A percentile compares a stretch with the other conserved stretches of the same genome.
Conservation (phyloP, 75 land plant species). For the Azolla pinnata region DNA sequence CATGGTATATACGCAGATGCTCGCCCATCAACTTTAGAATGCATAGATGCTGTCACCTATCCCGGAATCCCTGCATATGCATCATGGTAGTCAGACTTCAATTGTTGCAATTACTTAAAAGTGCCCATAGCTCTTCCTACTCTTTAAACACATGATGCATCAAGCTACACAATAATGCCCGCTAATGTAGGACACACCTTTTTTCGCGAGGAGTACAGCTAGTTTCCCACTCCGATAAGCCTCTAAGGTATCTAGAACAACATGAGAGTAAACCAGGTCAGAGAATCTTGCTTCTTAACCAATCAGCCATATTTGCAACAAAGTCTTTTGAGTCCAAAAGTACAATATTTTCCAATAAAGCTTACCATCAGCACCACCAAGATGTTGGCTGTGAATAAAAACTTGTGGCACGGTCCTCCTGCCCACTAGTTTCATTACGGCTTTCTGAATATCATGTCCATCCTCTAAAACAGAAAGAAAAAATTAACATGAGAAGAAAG, state of each 20-base stretch:
- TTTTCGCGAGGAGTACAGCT: slow-evolving; percentile 42
- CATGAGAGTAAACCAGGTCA: neutral
- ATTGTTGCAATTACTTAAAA: too few species aligned
- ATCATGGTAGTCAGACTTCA: too few species aligned
- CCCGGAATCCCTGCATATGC: too few species aligned
- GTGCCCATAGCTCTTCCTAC: too few species aligned
- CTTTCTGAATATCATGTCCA: slow-evolving; percentile 76
- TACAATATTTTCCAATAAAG: neutral
- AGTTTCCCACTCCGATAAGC: slow-evolving; percentile 67
- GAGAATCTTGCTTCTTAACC: too few species aligned
- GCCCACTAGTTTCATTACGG: slow-evolving; percentile 48
- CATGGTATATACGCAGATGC: too few species aligned
- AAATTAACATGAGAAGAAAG: too few species aligned
- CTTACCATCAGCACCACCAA: slow-evolving; percentile 98
- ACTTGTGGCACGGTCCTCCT: slow-evolving; percentile 99
- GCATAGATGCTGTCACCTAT: too few species aligned
- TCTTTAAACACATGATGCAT: too few species aligned
- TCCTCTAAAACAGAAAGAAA: slow-evolving; percentile 51
- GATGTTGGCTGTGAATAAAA: slow-evolving; percentile 78
- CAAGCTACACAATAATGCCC: slow-evolving; percentile 1
- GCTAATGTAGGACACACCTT: neutral
- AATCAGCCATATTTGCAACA: too few species aligned
- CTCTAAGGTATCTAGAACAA: slow-evolving; percentile 55
- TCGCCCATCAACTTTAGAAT: too few species aligned
- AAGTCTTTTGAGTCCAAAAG: neutral